These are phyloP conservation scores for Globomyces pollinis-pini DNA, from an alignment of 192 early-diverging fungal genomes.

Conservation along the genomic window DNA sequence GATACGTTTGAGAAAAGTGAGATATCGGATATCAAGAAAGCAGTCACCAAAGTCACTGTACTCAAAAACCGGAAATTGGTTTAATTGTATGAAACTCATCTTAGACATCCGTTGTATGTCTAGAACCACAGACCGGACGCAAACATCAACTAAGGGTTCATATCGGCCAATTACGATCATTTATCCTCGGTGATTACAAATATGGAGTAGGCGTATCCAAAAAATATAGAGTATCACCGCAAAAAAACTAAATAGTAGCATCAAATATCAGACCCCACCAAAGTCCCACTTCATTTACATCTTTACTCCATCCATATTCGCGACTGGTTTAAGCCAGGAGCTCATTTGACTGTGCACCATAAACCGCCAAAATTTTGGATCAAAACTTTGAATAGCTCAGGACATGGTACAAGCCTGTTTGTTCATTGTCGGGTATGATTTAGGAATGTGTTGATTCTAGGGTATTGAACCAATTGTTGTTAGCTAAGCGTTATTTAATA, in stretches of 20 bases:
- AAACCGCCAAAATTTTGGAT: background rate
- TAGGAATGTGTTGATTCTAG: no score
- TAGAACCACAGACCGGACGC: constrained; percentile 32
- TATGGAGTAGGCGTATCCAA: constrained; percentile 7
- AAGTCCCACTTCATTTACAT: constrained; percentile 39
- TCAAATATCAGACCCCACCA: constrained; percentile 16
- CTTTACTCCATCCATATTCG: constrained; percentile 21
- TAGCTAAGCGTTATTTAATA: no score
- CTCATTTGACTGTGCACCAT: background rate
- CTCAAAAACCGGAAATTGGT: background rate
- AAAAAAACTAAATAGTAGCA: constrained; percentile 1
- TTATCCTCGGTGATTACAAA: constrained; percentile 7
- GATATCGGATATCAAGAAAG: constrained; percentile 3
- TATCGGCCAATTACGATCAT: background rate
- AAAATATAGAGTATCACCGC: constrained; percentile 13
- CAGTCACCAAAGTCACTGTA: constrained; percentile 3
- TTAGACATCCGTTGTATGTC: background rate
- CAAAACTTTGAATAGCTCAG: background rate
- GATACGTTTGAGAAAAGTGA: background rate
- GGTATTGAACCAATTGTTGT: no score
- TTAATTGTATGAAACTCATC: no score
- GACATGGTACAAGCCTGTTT: background rate
- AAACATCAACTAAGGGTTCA: constrained; percentile 38
- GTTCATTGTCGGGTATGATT: no score
- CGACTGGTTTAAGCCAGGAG: constrained; percentile 7